Evolutionary conservation across 2,329 filamentous ascomycete genomes (phyloP).

Genomic region (Cadophora sp.): DNA sequence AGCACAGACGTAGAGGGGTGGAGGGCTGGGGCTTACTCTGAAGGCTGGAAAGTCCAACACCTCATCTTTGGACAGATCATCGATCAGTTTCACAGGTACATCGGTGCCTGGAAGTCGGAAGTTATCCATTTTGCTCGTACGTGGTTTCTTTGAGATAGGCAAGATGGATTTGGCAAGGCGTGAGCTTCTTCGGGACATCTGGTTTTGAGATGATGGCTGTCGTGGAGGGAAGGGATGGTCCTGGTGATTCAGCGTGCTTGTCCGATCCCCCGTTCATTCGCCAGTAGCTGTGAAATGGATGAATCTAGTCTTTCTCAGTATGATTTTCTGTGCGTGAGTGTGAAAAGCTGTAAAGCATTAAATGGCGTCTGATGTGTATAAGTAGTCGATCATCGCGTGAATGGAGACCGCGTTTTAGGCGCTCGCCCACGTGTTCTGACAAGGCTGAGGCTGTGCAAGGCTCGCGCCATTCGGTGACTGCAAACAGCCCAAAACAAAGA

Average conservation of each 20-base stretch:
- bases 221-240: background rate
- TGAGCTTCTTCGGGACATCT: constrained; percentile 10
- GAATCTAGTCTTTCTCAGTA: background rate
- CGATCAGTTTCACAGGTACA: constrained; percentile 52
- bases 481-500: background rate
- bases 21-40: constrained; percentile 46
- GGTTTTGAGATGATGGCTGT: background rate
- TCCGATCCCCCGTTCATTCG: background rate
- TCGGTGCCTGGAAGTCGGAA: constrained; percentile 48
- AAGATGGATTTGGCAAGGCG: constrained; percentile 11
- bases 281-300: background rate
- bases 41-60: constrained; percentile 58
- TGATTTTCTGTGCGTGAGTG: background rate
- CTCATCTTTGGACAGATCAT: constrained; percentile 52
- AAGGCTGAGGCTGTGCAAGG: constrained; percentile 1
- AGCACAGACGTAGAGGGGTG: background rate
- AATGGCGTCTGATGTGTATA: background rate
- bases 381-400: background rate
- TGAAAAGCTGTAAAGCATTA: background rate
- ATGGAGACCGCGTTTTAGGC: background rate
- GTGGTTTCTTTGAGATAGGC: background rate
- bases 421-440: background rate
- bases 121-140: constrained; percentile 46
- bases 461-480: background rate
- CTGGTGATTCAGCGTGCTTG: background rate